These are phyloP conservation scores for Dactylonectria macrodidyma DNA, from an alignment of 2,329 filamentous ascomycete species.

Conservation along the genomic window DNA sequence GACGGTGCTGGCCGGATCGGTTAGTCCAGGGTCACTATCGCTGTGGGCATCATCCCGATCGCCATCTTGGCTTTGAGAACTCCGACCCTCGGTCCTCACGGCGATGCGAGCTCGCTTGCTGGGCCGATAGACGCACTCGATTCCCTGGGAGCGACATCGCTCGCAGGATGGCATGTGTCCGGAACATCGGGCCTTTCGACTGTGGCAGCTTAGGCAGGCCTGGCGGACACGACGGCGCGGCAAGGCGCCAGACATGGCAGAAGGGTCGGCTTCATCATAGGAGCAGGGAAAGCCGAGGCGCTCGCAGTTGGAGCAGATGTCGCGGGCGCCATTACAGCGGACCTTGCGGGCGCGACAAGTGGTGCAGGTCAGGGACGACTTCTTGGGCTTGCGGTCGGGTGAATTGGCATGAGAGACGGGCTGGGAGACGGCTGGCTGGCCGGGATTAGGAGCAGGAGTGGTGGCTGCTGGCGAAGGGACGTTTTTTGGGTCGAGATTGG, in stretches of 20 bases:
- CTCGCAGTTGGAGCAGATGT: conserved; percentile 71
- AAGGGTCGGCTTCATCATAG: conserved; percentile 64
- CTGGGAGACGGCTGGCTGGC: conserved; percentile 40
- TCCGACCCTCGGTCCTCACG: conserved; percentile 45
- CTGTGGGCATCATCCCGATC: conserved; percentile 53
- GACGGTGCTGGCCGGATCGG: conserved; percentile 51
- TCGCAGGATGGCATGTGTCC: conserved; percentile 71
- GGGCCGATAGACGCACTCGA: conserved; percentile 69
- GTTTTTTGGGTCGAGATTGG: conserved; percentile 46
- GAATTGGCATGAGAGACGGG: conserved; percentile 46
- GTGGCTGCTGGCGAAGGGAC: conserved; percentile 28
- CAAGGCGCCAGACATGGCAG: conserved; percentile 60
- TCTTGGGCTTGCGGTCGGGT: conserved; percentile 56
- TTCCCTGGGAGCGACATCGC: conserved; percentile 63
- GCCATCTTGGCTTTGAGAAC: conserved; percentile 53
- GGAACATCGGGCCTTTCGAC: conserved; percentile 71
- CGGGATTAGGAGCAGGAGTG: conserved; percentile 22
- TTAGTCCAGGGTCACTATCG: conserved; percentile 54
- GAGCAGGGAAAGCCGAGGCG: conserved; percentile 71
- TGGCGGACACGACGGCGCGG: conserved; percentile 69
- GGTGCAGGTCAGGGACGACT: conserved; percentile 65
- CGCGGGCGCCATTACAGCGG: conserved; percentile 68
- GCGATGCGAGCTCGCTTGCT: conserved; percentile 58
- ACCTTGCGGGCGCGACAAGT: conserved; percentile 71
- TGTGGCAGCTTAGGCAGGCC: conserved; percentile 71